phyloP scores from a whole-genome alignment of 768 basidiomycete species.

The Lentinula boryana region DNA sequence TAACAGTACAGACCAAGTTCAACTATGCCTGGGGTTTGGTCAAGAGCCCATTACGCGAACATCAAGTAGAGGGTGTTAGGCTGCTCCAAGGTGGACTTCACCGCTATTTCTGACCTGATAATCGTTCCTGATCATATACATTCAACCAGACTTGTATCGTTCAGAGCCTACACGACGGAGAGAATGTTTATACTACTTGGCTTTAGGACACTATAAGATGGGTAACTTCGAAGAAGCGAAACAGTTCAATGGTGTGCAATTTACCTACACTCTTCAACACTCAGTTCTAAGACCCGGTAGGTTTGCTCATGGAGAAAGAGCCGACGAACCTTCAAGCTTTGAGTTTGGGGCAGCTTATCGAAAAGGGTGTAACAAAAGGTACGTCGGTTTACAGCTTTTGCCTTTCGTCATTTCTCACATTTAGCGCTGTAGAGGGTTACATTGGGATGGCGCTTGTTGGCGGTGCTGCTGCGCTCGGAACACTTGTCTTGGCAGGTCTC shows the following conservation, averaged over 20 bases:
- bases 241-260: slow-evolving; percentile 82
- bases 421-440: slow-evolving; percentile 72
- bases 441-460: slow-evolving; percentile 96
- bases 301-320: slow-evolving; percentile 83
- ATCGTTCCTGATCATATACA: slow-evolving; percentile 1
- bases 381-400: slow-evolving; percentile 12
- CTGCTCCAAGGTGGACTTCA: slow-evolving; percentile 73
- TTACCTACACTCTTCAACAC: neutral
- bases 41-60: slow-evolving; percentile 77
- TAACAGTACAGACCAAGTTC: slow-evolving; percentile 94
- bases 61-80: slow-evolving; percentile 90
- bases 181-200: slow-evolving; percentile 96
- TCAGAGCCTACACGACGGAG: slow-evolving; percentile 79
- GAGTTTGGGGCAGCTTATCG: slow-evolving; percentile 80
- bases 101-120: neutral
- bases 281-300: slow-evolving; percentile 32
- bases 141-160: slow-evolving; percentile 76
- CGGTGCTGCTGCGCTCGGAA: slow-evolving; percentile 81
- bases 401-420: neutral
- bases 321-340: slow-evolving; percentile 91
- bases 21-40: slow-evolving; percentile 97
- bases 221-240: slow-evolving; percentile 89
- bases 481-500: slow-evolving; percentile 65
- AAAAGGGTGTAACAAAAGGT: slow-evolving; percentile 81
- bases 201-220: slow-evolving; percentile 95